A percentile compares a stretch with the other conserved stretches of the same genome.
Evolutionary conservation across 345 rosid genomes (phyloP).

Genomic region (Aquilaria malaccensis): DNA sequence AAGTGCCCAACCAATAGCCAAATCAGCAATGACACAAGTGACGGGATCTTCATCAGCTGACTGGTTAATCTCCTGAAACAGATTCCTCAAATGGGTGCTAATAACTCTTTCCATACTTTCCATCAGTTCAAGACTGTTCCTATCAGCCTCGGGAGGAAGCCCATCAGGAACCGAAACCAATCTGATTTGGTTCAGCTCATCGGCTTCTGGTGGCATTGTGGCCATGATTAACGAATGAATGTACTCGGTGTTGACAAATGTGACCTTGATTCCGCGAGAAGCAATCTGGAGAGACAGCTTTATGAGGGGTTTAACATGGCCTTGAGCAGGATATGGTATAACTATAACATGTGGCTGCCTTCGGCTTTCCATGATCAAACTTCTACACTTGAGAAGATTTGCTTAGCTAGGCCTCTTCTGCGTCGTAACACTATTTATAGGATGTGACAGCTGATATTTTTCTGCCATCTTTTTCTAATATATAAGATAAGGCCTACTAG

Average conservation of each 20-base stretch:
- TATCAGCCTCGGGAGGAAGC: not conserved
- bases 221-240: slow-evolving; percentile 15
- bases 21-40: slow-evolving; percentile 15
- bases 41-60: slow-evolving; percentile 5
- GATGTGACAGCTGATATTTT: too few relatives aligned
- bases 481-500: too few relatives aligned
- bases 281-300: slow-evolving; percentile 27
- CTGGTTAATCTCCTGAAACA: not conserved
- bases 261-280: slow-evolving; percentile 28
- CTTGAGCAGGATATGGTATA: slow-evolving; percentile 21
- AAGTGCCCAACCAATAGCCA: slow-evolving; percentile 12
- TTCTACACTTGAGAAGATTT: too few relatives aligned
- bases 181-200: slow-evolving; percentile 5
- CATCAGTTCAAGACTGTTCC: slow-evolving; percentile 3
- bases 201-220: slow-evolving; percentile 6
- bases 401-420: too few relatives aligned
- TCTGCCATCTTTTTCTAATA: too few relatives aligned
- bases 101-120: slow-evolving; percentile 4
- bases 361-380: too few relatives aligned
- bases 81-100: not conserved
- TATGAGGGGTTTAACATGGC: slow-evolving; percentile 30
- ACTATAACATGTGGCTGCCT: too few relatives aligned
- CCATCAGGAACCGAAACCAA: slow-evolving; percentile 25
- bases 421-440: too few relatives aligned
- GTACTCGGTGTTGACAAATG: slow-evolving; percentile 25